Conservation (phyloP, 257 asterid species). For the Lycium barbarum region DNA sequence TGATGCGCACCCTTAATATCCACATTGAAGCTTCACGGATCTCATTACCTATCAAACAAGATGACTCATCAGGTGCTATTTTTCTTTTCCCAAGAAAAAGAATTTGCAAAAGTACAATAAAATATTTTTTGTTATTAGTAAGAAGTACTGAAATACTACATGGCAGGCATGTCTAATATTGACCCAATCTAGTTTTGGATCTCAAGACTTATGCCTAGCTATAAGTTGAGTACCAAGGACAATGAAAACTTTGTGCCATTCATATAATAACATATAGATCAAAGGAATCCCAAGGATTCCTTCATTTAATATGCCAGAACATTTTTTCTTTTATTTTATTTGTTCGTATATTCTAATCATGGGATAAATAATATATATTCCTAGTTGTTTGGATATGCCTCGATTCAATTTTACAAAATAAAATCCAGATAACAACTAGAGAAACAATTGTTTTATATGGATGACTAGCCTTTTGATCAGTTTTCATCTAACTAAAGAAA, state of each 20-base stretch:
- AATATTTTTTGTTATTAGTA: too few relatives aligned
- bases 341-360: constrained; percentile 18
- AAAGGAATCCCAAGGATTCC: constrained; percentile 25
- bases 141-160: background rate
- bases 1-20: background rate
- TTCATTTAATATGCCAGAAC: background rate
- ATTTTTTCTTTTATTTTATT: background rate
- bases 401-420: background rate
- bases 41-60: background rate
- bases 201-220: constrained; percentile 20
- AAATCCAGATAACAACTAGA: background rate
- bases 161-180: constrained; percentile 26
- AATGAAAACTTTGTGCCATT: constrained; percentile 28
- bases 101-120: background rate
- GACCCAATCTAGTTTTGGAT: constrained; percentile 22
- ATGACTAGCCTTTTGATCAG: background rate
- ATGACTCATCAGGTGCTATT: background rate
- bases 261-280: constrained; percentile 7
- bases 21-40: background rate
- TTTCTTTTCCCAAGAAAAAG: background rate
- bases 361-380: background rate
- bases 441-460: constrained; percentile 7
- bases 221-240: constrained; percentile 25
- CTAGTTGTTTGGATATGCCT: constrained; percentile 24
- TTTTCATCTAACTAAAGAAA: background rate